Evolutionary conservation across 768 basidiomycete genomes (phyloP).

Genomic region (Boletus patriciae): DNA sequence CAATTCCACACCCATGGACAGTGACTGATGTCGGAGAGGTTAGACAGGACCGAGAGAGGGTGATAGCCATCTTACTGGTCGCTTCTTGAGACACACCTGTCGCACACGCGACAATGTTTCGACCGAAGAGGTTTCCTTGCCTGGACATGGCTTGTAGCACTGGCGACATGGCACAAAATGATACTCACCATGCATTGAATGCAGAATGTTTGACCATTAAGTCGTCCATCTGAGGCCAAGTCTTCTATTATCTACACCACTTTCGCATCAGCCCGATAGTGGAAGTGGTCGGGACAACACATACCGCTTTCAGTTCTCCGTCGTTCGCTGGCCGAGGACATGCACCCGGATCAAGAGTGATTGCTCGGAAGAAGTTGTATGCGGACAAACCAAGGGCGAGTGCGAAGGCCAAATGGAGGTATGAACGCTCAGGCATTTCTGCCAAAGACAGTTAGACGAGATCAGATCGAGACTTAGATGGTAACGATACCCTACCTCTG

Average conservation of each 20-base stretch:
- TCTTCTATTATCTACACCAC: constrained; percentile 78
- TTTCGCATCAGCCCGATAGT: background rate
- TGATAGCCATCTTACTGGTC: constrained; percentile 72
- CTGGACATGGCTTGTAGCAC: constrained; percentile 33
- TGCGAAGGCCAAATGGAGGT: constrained; percentile 76
- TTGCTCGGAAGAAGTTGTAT: constrained; percentile 90
- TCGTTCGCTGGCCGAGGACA: constrained; percentile 82
- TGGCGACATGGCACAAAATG: background rate
- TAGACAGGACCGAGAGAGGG: background rate
- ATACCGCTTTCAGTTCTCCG: constrained; percentile 81
- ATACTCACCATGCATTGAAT: constrained; percentile 84
- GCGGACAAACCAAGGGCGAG: constrained; percentile 67
- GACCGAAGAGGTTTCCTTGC: constrained; percentile 89
- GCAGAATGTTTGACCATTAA: constrained; percentile 97
- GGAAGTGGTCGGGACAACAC: constrained; percentile 24
- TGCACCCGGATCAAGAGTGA: constrained; percentile 86
- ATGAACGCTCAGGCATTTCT: constrained; percentile 78
- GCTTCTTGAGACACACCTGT: constrained; percentile 83
- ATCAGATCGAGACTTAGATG: background rate
- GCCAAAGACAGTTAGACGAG: constrained; percentile 1
- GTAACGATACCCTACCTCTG: constrained; percentile 48
- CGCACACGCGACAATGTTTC: constrained; percentile 92
- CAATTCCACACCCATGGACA: constrained; percentile 99
- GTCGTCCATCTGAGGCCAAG: constrained; percentile 77
- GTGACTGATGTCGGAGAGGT: constrained; percentile 53